Evolutionary conservation across 2,329 filamentous ascomycete genomes (phyloP).

Genomic region (Ascochyta rabiei): DNA sequence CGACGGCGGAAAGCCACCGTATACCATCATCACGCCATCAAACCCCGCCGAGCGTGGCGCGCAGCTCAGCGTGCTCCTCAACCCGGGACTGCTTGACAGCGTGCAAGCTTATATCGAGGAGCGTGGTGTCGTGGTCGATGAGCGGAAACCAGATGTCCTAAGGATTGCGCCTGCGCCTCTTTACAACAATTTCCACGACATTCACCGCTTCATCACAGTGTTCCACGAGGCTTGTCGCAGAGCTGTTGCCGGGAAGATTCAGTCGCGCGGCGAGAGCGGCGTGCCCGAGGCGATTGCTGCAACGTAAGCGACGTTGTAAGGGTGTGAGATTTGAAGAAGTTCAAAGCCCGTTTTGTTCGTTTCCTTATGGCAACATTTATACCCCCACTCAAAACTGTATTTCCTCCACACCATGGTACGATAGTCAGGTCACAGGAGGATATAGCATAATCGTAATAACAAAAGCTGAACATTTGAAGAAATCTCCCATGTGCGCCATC

Average conservation of each 20-base stretch:
- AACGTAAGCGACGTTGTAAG: constrained; percentile 8
- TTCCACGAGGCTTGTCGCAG: constrained; percentile 57
- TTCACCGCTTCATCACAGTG: constrained; percentile 54
- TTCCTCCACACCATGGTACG: background rate
- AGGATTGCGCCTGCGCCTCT: constrained; percentile 82
- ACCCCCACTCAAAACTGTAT: constrained; percentile 9
- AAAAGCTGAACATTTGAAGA: background rate
- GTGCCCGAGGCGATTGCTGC: constrained; percentile 20
- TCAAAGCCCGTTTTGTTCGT: background rate
- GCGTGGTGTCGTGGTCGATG: constrained; percentile 77
- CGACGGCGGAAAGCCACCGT: constrained; percentile 38
- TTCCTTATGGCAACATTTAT: constrained; percentile 18
- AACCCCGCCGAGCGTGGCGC: constrained; percentile 73
- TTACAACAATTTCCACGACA: constrained; percentile 81
- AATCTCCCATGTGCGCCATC: background rate
- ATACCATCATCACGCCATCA: constrained; percentile 70
- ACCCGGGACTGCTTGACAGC: constrained; percentile 71
- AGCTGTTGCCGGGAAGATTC: constrained; percentile 28
- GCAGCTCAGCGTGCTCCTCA: constrained; percentile 76
- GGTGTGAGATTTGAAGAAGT: background rate
- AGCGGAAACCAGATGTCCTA: constrained; percentile 84
- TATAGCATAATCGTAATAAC: background rate
- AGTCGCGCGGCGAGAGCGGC: background rate
- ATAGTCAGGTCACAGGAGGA: background rate
- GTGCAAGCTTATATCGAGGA: constrained; percentile 69